Evolutionary conservation across 2,329 filamentous ascomycete species (phyloP), one percentile per base, ranked within the genome.

Genomic region (Epichloe glyceriae): DNA sequence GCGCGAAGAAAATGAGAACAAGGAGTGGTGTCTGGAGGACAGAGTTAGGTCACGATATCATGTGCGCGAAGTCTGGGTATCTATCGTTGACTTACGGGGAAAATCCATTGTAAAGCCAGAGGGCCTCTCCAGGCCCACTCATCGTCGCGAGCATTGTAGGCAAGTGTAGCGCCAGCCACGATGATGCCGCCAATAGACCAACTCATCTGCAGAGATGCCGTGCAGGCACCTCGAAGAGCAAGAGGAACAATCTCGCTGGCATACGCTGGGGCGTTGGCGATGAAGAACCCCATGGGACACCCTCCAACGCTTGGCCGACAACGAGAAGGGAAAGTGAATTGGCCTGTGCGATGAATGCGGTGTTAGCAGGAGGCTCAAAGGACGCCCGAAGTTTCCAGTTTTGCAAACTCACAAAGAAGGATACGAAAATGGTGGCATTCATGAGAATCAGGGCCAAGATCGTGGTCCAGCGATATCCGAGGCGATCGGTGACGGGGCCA

Each of bases 171-270:
- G 44, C 63, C 78, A 22, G 70, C 73, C 37, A 82, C 78, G 41
- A 82, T 78, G 59, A 82, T 81, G 19, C 68, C 64, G 14, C 79
- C 79, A 56, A 82, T 76, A 4, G 77, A 74, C 79, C 79, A 82
- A 66, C 76, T 77, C 78, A 82, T 82, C 61, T 82, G 78, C 61
- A 82, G 57, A 67, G 76, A 81, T 58, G 77, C 74, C 2, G 79
- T 82, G 14, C 69, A 71, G 42, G 76, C 73, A 51, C 73, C 79
- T 61, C 79, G 68, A 42, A 82, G 67, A 56, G 67, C 64, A 38
- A 82, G 68, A 0, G 79, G 79, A 11, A 79, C 76, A 47, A 82
- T 78, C 61, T 82, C 79, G 56, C 67, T 69, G 62, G 74, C 77
- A 66, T 82, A 81, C 2, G 79, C 78, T 1, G 79, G 79, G 10